Base-by-base conservation (phyloP, 306 rosid species). In the Bauhinia variegata region DNA sequence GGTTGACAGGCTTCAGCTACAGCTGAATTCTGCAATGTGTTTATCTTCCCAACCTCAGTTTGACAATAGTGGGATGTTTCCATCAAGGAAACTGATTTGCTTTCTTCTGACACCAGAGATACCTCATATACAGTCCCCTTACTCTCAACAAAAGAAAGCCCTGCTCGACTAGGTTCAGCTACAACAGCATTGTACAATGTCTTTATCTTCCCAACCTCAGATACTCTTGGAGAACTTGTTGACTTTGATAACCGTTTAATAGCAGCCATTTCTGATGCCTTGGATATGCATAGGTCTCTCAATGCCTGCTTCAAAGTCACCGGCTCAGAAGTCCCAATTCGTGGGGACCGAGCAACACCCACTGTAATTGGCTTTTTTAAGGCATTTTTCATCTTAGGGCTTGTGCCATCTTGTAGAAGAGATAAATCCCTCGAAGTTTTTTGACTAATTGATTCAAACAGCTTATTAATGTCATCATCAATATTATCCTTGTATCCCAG, bases 251-350 rank as follows among this genome's bases (percentile, higher is more conserved):
- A 80, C 31, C 99, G 85, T 66, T 77, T 88, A 87, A 82, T 86
- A 34, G 97, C 96, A 57, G 99, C 99, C 95, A 89, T 80, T 86
- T 93, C 97, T 5, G 99, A 89, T 39, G 99, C 99, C 91, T 93
- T 93, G 10, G 99, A 85, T 80, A 93, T 82, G 63, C 89, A 86
- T 17, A 81, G 84, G 67, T 93, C 99, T 79, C 99, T 88, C 47
- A 93, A 81, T 8, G 99, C 99, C 73, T 90, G 99, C 85, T 93
- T 93, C 73, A 93, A 69, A 67, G 78, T 88, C 23, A 79, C 88
- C 38, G 89, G 74, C 56, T 88, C 97, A 43, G 91, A 81, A 76
- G 54, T 51, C 14, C 92, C 91, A 68, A 75, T 54, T 67, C 88
- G 87, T 3, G 93, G 95, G 31, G 97, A 82, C 16, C 78, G 85